Base-by-base conservation (phyloP, 2,329 filamentous ascomycete genomes). In the Phialophora tarda region DNA sequence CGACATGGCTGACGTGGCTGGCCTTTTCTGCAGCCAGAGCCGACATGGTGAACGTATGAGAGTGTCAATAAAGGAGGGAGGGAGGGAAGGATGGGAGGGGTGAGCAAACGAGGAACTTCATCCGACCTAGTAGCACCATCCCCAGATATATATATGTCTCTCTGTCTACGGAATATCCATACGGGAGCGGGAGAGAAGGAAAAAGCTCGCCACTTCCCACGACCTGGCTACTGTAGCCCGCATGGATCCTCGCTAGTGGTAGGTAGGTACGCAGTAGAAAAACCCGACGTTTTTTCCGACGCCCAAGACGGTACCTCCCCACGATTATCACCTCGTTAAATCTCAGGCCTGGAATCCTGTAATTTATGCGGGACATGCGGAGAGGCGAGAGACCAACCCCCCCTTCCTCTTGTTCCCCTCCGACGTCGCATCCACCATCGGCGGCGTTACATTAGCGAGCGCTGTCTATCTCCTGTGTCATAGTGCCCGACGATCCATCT, bases 241-340 rank as follows among this genome's bases (percentile, higher is more conserved):
- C 34, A 17, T 4, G 34, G 34, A 41, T 41, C 34, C 34, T 41
- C 34, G 32, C 32, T 34, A 34, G 32, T 34, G 32, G 32, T 34
- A 34, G 32, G 32, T 12, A 34, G 10, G 10, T 3, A 2, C 11
- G 4, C 4, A 2, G 24, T 26, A 26, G 26, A 2, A 11, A 41
- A 34, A 17, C 23, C 54, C 54, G 54, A 57, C 54, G 28, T 30
- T 57, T 57, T 57, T 57, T 57, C 54, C 54, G 54, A 57, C 54
- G 30, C 26, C 23, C 21, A 50, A 26, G 23, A 50, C 41, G 24
- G 28, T 6, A n/a, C 54, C 30, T 34, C 34, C n/a, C 30, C 54
- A 17, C 21, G 54, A 7, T 23, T 23, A 50, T 50, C 47, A 50
- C 47, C 47, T 1, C n/a, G 47, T 12, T 12, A n/a, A 48, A 23